Percentiles rank a stretch among this genome's conserved stretches.
These are phyloP conservation scores for Curvularia verruculosa DNA, from an alignment of 2,329 filamentous ascomycete species.

Conservation along the genomic window DNA sequence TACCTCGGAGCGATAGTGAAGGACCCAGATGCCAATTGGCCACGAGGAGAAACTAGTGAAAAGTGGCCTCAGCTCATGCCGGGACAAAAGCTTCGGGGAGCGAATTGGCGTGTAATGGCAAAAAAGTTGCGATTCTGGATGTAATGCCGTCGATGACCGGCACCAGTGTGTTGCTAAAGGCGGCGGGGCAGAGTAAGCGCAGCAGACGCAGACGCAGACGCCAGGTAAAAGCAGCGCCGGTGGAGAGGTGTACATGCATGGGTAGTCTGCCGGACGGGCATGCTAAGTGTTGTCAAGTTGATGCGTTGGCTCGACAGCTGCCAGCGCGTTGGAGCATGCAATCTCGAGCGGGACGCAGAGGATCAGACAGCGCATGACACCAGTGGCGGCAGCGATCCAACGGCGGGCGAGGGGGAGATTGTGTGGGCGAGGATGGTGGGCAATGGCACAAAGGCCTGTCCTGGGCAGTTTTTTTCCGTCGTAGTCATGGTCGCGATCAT, in stretches of 20 bases:
- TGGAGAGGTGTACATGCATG: conserved; percentile 47
- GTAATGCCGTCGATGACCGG: conserved; percentile 33
- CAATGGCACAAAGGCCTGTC: conserved; percentile 22
- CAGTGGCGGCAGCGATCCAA: conserved; percentile 29
- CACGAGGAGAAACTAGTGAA: conserved; percentile 34
- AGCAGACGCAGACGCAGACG: conserved; percentile 45
- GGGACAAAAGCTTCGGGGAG: conserved; percentile 37
- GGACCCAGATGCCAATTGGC: conserved; percentile 40
- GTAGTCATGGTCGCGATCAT: conserved; percentile 22
- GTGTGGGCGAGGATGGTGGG: conserved; percentile 21
- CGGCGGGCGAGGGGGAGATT: conserved; percentile 18
- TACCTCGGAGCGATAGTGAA: conserved; percentile 37
- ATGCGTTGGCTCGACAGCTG: conserved; percentile 52
- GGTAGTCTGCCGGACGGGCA: conserved; percentile 47
- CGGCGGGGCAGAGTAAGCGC: conserved; percentile 48
- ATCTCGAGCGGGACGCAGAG: conserved; percentile 47
- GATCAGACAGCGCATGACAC: conserved; percentile 41
- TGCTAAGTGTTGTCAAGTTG: conserved; percentile 52
- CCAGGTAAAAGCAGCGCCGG: conserved; percentile 45
- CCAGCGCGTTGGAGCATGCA: conserved; percentile 48
- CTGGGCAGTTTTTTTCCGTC: conserved; percentile 2
- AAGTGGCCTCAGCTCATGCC: conserved; percentile 37
- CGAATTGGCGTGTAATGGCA: conserved; percentile 43
- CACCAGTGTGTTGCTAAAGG: conserved; percentile 41
- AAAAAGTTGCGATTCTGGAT: conserved; percentile 33